Base-by-base conservation (phyloP, 192 early-diverging fungal genomes). In the Coemansia sp. region DNA sequence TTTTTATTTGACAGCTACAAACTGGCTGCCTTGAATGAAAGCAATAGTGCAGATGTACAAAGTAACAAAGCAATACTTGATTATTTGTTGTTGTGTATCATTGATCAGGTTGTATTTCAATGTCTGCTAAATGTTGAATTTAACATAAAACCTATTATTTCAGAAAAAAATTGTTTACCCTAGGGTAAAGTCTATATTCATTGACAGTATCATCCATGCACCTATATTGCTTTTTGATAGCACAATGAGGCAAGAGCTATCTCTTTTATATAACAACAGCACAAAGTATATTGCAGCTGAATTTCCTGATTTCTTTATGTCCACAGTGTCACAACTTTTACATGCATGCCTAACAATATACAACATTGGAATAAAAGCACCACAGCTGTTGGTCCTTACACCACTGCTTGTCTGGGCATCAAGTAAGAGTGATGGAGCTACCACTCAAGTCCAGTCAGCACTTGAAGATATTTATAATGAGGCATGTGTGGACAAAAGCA, bases 1-100 rank as follows among this genome's bases (percentile, higher is more conserved):
- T 74, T 68, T 61, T 12, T 74, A 4, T 51, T 74, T 40, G 56
- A 68, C 41, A 61, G 72, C 5, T 64, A 68, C 37, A 51, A 67
- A 9, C 62, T 74, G 21, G 48, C 36, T 2, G 65, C 72, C 18
- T 39, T 73, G 5, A 49, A 49, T 16, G 62, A 52, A 1, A 72
- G 73, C 39, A 48, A 56, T 0, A 42, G 6, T 16, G 52, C 61
- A 26, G 32, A 36, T 13, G 45, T 8, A 15, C 8, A 10, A 10
- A 46, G 8, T 43, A 63, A 32, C 5, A 43, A 63, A 9, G 62
- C 41, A 11, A 45, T 63, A 13, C 13, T 63, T 15, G 36, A 43
- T 26, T 65, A 65, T 18, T 41, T 65, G 16, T 37, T 9, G n/a
- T 9, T 65, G 8, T 10, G 18, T 36, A 6, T 65, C 15, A 13